Percentiles rank a stretch among this genome's conserved stretches.
These are phyloP conservation scores for Paraleonurus japonicus DNA, from an alignment of 257 asterid species.

Conservation along the genomic window DNA sequence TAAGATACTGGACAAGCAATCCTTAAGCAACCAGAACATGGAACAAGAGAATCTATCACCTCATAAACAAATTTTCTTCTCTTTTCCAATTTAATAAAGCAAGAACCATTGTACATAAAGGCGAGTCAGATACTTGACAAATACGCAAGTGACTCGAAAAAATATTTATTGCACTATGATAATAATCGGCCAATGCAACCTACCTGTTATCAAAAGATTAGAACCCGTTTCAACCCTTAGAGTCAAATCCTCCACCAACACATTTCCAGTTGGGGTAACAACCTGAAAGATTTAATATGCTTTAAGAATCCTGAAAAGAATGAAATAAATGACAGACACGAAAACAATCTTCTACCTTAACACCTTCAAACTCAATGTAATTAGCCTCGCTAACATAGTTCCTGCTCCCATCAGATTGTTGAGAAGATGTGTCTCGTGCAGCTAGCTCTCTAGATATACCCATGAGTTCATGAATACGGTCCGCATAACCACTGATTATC, in stretches of 20 bases:
- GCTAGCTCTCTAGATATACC: constrained; percentile 79
- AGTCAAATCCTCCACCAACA: constrained; percentile 83
- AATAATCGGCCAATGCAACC: constrained; percentile 15
- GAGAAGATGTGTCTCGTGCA: constrained; percentile 62
- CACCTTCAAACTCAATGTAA: constrained; percentile 87
- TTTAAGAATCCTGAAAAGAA: constrained; percentile 28
- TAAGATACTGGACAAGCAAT: background rate
- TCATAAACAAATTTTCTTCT: constrained; percentile 2
- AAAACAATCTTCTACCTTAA: constrained; percentile 59
- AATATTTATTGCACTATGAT: constrained; percentile 17
- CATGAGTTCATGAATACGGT: constrained; percentile 97
- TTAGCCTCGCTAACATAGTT: constrained; percentile 94
- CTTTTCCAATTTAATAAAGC: background rate
- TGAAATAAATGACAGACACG: constrained; percentile 21
- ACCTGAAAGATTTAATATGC: constrained; percentile 56
- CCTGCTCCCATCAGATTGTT: constrained; percentile 71
- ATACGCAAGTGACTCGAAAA: background rate
- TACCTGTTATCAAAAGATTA: constrained; percentile 97
- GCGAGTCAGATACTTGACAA: background rate
- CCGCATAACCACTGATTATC: constrained; percentile 93
- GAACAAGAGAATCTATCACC: constrained; percentile 10
- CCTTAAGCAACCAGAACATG: background rate
- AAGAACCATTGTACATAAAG: background rate
- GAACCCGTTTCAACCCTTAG: constrained; percentile 96
- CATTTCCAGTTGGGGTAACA: constrained; percentile 97